Evolutionary conservation across 2,329 filamentous ascomycete genomes (phyloP).

Genomic region (Alternaria rosae): DNA sequence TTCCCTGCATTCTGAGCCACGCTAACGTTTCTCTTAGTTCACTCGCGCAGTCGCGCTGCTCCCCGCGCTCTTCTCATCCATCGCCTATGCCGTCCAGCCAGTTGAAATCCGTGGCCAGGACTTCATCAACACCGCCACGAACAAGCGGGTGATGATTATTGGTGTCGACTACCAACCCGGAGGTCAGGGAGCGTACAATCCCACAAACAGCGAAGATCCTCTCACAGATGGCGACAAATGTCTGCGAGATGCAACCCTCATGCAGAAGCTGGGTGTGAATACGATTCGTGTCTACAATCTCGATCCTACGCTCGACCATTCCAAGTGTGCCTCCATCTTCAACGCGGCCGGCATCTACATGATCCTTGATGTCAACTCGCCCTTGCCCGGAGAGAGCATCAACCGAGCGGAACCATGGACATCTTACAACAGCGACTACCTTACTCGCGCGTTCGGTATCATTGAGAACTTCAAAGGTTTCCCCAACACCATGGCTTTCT

Average conservation of each 20-base stretch:
- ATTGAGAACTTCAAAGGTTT: slow-evolving; percentile 73
- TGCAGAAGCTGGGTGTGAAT: slow-evolving; percentile 69
- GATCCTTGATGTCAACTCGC: slow-evolving; percentile 71
- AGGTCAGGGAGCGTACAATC: slow-evolving; percentile 65
- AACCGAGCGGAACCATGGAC: slow-evolving; percentile 63
- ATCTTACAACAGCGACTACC: slow-evolving; percentile 64
- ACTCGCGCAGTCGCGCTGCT: slow-evolving; percentile 37
- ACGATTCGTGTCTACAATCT: slow-evolving; percentile 72
- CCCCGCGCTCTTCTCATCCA: slow-evolving; percentile 48
- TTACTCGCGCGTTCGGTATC: slow-evolving; percentile 66
- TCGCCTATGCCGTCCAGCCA: slow-evolving; percentile 62
- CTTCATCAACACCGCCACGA: slow-evolving; percentile 66
- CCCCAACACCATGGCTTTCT: slow-evolving; percentile 71
- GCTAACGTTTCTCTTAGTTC: slow-evolving; percentile 30
- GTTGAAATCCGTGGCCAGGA: slow-evolving; percentile 66
- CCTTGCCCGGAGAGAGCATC: slow-evolving; percentile 63
- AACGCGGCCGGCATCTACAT: slow-evolving; percentile 72
- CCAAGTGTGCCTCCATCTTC: slow-evolving; percentile 69
- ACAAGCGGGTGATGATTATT: slow-evolving; percentile 67
- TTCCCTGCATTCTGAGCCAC: slow-evolving; percentile 4
- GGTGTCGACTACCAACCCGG: slow-evolving; percentile 70
- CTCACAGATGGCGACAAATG: slow-evolving; percentile 65
- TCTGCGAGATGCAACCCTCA: slow-evolving; percentile 68
- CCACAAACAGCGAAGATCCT: slow-evolving; percentile 59
- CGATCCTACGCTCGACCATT: slow-evolving; percentile 66